Evolutionary conservation across 1,284 basidiomycete species (phyloP).

Genomic region (Coriolopsis trogii): DNA sequence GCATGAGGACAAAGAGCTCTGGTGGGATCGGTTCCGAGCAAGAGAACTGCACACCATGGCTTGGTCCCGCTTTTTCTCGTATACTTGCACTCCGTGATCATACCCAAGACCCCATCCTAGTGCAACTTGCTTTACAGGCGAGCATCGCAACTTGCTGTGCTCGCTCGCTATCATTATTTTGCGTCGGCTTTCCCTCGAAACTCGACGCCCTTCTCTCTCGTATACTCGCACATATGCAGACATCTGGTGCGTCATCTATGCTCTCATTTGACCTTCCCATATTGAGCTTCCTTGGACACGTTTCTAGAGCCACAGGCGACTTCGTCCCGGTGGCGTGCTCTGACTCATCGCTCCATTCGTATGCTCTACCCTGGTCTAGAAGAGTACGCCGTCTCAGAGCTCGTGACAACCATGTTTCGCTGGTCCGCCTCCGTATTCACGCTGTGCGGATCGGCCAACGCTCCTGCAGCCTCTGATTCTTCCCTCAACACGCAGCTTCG

Average conservation of each 20-base stretch:
- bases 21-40: slow-evolving; percentile 38
- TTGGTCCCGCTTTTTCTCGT: slow-evolving; percentile 60
- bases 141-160: slow-evolving; percentile 66
- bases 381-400: slow-evolving; percentile 65
- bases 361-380: slow-evolving; percentile 65
- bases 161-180: slow-evolving; percentile 67
- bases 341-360: slow-evolving; percentile 69
- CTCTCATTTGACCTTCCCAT: slow-evolving; percentile 11
- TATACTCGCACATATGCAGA: slow-evolving; percentile 65
- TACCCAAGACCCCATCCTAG: slow-evolving; percentile 70
- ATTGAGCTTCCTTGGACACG: slow-evolving; percentile 7
- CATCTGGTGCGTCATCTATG: slow-evolving; percentile 49
- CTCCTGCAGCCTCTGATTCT: slow-evolving; percentile 29
- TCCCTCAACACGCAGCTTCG: slow-evolving; percentile 60
- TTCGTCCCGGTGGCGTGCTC: slow-evolving; percentile 71
- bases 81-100: slow-evolving; percentile 65
- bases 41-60: slow-evolving; percentile 55
- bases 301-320: slow-evolving; percentile 70
- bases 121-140: slow-evolving; percentile 73
- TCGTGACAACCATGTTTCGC: slow-evolving; percentile 69
- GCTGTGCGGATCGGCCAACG: slow-evolving; percentile 55
- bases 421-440: slow-evolving; percentile 70
- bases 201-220: slow-evolving; percentile 66
- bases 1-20: slow-evolving; percentile 17
- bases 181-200: slow-evolving; percentile 71